These are phyloP conservation scores for Yamadazyma trypodendri DNA, from an alignment of 1,139 yeast genomes.

Conservation along the genomic window DNA sequence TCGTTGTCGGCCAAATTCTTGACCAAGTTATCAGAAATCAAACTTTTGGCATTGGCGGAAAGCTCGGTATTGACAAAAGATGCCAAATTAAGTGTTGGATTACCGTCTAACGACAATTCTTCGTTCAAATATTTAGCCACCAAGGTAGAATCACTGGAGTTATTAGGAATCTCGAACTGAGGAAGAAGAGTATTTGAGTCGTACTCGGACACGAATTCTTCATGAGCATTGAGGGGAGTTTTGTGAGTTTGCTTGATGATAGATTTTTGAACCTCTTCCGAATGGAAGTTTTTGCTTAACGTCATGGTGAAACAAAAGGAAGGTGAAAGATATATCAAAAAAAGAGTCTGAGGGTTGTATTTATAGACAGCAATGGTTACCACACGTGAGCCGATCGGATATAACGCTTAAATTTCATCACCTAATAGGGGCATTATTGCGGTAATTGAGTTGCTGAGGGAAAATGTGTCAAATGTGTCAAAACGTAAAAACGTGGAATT, in stretches of 20 bases:
- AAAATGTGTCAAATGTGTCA: background rate
- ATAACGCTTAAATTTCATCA: no score
- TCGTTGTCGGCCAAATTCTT: slow-evolving; percentile 92
- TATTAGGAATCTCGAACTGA: slow-evolving; percentile 55
- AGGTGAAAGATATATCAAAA: background rate
- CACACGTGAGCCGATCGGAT: no score
- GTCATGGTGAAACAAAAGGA: slow-evolving; percentile 28
- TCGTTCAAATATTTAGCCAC: slow-evolving; percentile 68
- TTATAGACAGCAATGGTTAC: no score
- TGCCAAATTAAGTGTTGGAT: slow-evolving; percentile 80
- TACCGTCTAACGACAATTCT: slow-evolving; percentile 80
- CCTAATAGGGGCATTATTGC: no score
- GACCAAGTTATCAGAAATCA: slow-evolving; percentile 68
- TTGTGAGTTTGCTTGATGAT: slow-evolving; percentile 29
- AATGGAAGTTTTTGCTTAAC: slow-evolving; percentile 37
- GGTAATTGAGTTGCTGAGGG: no score
- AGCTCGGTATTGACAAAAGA: slow-evolving; percentile 81
- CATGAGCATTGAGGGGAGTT: slow-evolving; percentile 24
- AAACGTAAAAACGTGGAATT: background rate
- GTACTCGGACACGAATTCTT: slow-evolving; percentile 35
- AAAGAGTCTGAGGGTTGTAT: no score
- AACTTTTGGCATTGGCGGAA: slow-evolving; percentile 41
- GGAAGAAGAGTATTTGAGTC: slow-evolving; percentile 36
- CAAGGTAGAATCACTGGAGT: slow-evolving; percentile 50
- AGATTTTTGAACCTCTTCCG: slow-evolving; percentile 31